Conservation (phyloP, 106 monocot species). For the Apostasia shenzhenica region DNA sequence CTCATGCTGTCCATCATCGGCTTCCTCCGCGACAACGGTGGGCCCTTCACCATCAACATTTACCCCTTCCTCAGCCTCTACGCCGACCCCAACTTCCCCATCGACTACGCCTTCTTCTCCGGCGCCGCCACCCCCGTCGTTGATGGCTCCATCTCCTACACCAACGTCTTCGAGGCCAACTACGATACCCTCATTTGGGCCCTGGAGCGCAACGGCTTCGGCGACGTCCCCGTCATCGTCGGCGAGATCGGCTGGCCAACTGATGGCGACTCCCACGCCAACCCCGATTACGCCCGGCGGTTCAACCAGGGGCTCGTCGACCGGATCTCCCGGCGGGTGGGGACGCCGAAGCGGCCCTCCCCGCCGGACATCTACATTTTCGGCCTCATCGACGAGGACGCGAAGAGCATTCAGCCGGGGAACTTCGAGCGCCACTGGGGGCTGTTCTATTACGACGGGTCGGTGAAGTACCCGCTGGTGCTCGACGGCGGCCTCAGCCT, state of each 20-base stretch:
- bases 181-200: constrained; percentile 81
- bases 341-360: constrained; percentile 56
- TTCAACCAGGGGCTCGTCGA: constrained; percentile 83
- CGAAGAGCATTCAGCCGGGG: constrained; percentile 70
- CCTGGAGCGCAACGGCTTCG: constrained; percentile 77
- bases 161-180: constrained; percentile 91
- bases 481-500: constrained; percentile 26
- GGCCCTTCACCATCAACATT: constrained; percentile 81
- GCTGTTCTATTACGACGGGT: constrained; percentile 71
- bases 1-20: constrained; percentile 64
- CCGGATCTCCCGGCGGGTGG: constrained; percentile 35
- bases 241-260: constrained; percentile 96
- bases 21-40: constrained; percentile 74
- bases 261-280: constrained; percentile 64
- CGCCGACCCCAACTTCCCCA: constrained; percentile 83
- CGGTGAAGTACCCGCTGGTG: constrained; percentile 49
- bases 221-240: constrained; percentile 47
- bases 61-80: constrained; percentile 95
- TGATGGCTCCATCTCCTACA: constrained; percentile 70
- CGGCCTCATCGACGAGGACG: constrained; percentile 78
- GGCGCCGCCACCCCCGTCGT: constrained; percentile 39
- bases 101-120: constrained; percentile 79
- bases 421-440: constrained; percentile 95
- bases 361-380: constrained; percentile 77
- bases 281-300: constrained; percentile 31